Evolutionary conservation across 257 asterid genomes (phyloP), one percentile per base, ranked within the genome.

Genomic region (Coffea eugenioides): DNA sequence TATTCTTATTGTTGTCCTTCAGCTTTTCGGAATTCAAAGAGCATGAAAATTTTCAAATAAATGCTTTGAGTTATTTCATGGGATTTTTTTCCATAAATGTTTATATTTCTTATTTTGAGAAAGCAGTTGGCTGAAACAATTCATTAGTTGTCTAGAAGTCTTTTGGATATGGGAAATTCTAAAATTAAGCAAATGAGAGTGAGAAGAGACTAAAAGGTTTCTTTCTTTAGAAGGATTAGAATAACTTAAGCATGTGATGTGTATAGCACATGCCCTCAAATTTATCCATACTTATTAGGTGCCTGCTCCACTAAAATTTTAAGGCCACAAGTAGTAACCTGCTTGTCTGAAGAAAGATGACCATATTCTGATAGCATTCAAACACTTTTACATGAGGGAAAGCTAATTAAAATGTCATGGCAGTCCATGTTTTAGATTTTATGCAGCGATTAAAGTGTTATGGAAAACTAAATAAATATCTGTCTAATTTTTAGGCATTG

Each of bases 1-100:
- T n/a, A 57, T 59, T 3, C 79, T 59, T 75, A 36, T 39, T 59
- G 69, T 39, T 52, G 81, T 51, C 45, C 51, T 27, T 73, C 31
- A 46, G 77, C 65, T 27, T 3, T 11, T 65, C 0, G 7, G 34
- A 27, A 25, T 27, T 25, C 14, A 25, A 20, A 25, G 41, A 39
- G 21, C 14, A 34, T 31, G n/a, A 67, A 34, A 18, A 14, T 34
- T 67, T 67, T 67, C 23, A 31, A 39, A 13, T 66, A 27, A 66
- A 27, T 45, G 15, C 0, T 66, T 66, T 66, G 45, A 31, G 43
- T 21, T 3, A 66, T 27, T 27, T 66, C 20, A 31, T 13, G 21
- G 45, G 15, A 66, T 3, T 12, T 66, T 23, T 8, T n/a, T 2
- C 2, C 13, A 1, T 57, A 39, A 39, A 18, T 16, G 10, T 57